phyloP scores from a whole-genome alignment of 2,329 filamentous ascomycete species.

The Cryoendolithus antarcticus region DNA sequence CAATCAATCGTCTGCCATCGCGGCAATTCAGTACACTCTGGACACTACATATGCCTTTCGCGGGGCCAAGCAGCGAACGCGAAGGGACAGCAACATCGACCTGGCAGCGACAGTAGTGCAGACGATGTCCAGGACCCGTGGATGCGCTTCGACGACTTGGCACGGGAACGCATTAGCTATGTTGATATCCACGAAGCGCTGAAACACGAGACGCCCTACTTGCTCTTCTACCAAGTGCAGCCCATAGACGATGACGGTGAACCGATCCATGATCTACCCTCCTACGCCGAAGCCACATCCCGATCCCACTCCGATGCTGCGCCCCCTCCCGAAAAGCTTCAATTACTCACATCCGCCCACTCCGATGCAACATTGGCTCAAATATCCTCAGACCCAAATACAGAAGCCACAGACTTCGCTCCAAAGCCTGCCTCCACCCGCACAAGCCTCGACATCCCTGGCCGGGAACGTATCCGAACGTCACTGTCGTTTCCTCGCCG shows the following conservation, averaged over 20 bases:
- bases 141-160: slow-evolving; percentile 85
- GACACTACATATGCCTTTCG: slow-evolving; percentile 82
- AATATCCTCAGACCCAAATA: slow-evolving; percentile 5
- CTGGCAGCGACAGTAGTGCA: slow-evolving; percentile 31
- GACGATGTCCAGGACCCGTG: slow-evolving; percentile 64
- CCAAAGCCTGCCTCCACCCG: slow-evolving; percentile 11
- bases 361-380: slow-evolving; percentile 11
- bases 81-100: slow-evolving; percentile 34
- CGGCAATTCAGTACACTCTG: slow-evolving; percentile 71
- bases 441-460: slow-evolving; percentile 18
- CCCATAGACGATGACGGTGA: slow-evolving; percentile 60
- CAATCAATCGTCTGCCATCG: slow-evolving; percentile 90
- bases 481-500: slow-evolving; percentile 25
- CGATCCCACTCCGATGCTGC: slow-evolving; percentile 15
- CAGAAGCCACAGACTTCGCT: slow-evolving; percentile 11
- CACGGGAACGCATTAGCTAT: slow-evolving; percentile 55
- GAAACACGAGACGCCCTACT: slow-evolving; percentile 79
- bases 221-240: slow-evolving; percentile 89
- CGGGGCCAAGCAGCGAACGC: slow-evolving; percentile 49
- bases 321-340: slow-evolving; percentile 14
- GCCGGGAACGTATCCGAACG: slow-evolving; percentile 19
- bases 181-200: slow-evolving; percentile 70
- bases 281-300: slow-evolving; percentile 29
- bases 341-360: slow-evolving; percentile 5
- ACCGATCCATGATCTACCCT: slow-evolving; percentile 25